Evolutionary conservation across 208 protist species (phyloP), one percentile per base, ranked within the genome.

Genomic region (Trichomonas vaginalis): DNA sequence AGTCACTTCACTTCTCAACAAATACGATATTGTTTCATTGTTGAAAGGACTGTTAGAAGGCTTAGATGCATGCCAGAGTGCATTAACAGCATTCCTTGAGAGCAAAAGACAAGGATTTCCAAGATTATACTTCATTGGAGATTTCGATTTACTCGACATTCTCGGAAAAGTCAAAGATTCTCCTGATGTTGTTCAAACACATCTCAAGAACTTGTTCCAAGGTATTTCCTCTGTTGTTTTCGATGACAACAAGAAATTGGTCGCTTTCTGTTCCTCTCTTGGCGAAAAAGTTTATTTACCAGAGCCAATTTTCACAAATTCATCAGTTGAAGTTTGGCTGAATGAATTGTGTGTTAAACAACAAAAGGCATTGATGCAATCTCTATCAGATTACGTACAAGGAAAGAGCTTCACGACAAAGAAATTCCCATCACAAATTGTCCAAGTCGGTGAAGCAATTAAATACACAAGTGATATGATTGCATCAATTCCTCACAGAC

Each of bases 61-160:
- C 97, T 97, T 99, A 37, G 98, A 99, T 61, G 97, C 98, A 27
- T 99, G 98, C 96, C 98, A 99, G 96, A 98, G 98, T 96, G 98
- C 99, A 35, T 98, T 99, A 21, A 98, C 98, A 96, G 97, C 98
- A 96, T 99, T 98, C 97, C 97, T 99, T 39, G 98, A 99, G 97
- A 97, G 98, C 83, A 99, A 99, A 97, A 98, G 99, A 45, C 96
- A 97, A 42, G 27, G n/a, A 61, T 98, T 98, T 88, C 97, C 97
- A 46, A 97, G 99, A 61, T 99, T 99, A 96, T 99, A 99, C 96
- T 99, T 99, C 97, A 99, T 99, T 97, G 99, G 98, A 96, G 99
- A 99, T 97, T 98, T 99, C 96, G 99, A 99, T 96, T 97, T 99
- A 48, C 97, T 99, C 14, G 98, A 99, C 96, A 99, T 99, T 95